A percentile compares a stretch with the other conserved stretches of the same genome.
These are phyloP conservation scores for Fennellomyces sp. DNA, from an alignment of 371 early-diverging fungal genomes.

Conservation along the genomic window DNA sequence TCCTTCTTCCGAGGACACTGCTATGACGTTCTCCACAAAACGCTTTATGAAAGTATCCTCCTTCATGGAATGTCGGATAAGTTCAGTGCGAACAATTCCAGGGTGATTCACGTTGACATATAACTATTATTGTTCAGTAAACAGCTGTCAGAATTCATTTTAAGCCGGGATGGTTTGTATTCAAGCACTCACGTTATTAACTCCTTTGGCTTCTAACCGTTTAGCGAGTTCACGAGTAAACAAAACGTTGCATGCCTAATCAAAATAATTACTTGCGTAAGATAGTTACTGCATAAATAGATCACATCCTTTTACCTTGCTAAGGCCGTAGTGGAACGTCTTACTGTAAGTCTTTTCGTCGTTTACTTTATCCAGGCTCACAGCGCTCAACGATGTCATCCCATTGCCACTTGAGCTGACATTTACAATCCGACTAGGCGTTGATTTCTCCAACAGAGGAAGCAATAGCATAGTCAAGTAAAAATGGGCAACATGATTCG, in stretches of 20 bases:
- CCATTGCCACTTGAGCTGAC: slow-evolving; percentile 53
- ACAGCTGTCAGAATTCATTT: not conserved
- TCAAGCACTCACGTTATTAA: slow-evolving; percentile 13
- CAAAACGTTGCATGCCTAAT: slow-evolving; percentile 40
- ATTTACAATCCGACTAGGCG: slow-evolving; percentile 60
- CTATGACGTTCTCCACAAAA: not conserved
- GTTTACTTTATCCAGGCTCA: slow-evolving; percentile 42
- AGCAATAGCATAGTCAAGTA: slow-evolving; percentile 69
- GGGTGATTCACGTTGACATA: slow-evolving; percentile 73
- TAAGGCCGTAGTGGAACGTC: slow-evolving; percentile 18
- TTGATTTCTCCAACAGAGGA: slow-evolving; percentile 55
- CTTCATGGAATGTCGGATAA: slow-evolving; percentile 17
- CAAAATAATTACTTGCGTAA: too few species aligned
- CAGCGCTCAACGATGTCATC: slow-evolving; percentile 26
- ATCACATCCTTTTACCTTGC: slow-evolving; percentile 24
- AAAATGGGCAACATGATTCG: slow-evolving; percentile 82
- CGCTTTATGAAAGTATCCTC: not conserved
- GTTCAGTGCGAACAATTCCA: slow-evolving; percentile 61
- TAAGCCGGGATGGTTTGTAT: not conserved
- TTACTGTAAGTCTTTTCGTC: slow-evolving; percentile 35
- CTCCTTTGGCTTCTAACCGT: slow-evolving; percentile 37
- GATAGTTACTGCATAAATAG: too few species aligned
- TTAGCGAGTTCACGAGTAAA: slow-evolving; percentile 45
- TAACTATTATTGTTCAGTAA: slow-evolving; percentile 24
- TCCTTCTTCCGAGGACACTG: slow-evolving; percentile 48